phyloP scores from a whole-genome alignment of 2,329 filamentous ascomycete species.

The Diaporthe sp. region DNA sequence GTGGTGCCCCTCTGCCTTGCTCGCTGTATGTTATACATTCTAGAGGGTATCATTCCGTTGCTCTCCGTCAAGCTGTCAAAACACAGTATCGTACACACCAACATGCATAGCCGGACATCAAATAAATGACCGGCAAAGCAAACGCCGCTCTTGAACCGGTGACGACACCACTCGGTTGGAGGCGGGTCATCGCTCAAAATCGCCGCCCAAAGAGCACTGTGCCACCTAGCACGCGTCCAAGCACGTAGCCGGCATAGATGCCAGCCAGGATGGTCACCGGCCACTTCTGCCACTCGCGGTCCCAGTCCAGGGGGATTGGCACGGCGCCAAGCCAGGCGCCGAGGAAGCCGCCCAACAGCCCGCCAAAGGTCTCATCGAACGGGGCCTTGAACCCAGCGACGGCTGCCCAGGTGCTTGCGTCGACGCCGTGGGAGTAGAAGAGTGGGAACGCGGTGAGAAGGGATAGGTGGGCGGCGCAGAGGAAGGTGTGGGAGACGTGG shows the following conservation, averaged over 20 bases:
- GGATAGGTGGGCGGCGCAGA: slow-evolving; percentile 86
- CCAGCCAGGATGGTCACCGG: slow-evolving; percentile 92
- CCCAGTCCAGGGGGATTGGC: slow-evolving; percentile 97
- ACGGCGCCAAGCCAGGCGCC: slow-evolving; percentile 95
- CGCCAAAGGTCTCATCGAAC: slow-evolving; percentile 88
- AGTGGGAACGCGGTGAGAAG: slow-evolving; percentile 84
- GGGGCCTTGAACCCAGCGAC: slow-evolving; percentile 77
- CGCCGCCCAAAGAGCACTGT: slow-evolving; percentile 62
- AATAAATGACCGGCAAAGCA: not conserved
- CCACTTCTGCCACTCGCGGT: slow-evolving; percentile 99
- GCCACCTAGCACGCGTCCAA: slow-evolving; percentile 76
- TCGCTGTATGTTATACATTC: not conserved
- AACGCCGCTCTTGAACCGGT: not conserved
- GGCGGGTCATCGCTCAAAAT: slow-evolving; percentile 46
- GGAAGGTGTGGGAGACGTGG: slow-evolving; percentile 81
- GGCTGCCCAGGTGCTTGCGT: slow-evolving; percentile 77
- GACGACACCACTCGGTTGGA: no score
- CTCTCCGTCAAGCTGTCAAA: not conserved
- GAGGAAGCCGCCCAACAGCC: slow-evolving; percentile 79
- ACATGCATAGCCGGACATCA: not conserved
- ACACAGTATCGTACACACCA: slow-evolving; percentile 15
- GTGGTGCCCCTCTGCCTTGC: no score
- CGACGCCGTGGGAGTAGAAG: slow-evolving; percentile 88
- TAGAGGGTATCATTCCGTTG: slow-evolving; percentile 20
- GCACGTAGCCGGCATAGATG: slow-evolving; percentile 81